Base-by-base conservation (phyloP, 2,329 filamentous ascomycete genomes). In the Scytalidium lignicola region DNA sequence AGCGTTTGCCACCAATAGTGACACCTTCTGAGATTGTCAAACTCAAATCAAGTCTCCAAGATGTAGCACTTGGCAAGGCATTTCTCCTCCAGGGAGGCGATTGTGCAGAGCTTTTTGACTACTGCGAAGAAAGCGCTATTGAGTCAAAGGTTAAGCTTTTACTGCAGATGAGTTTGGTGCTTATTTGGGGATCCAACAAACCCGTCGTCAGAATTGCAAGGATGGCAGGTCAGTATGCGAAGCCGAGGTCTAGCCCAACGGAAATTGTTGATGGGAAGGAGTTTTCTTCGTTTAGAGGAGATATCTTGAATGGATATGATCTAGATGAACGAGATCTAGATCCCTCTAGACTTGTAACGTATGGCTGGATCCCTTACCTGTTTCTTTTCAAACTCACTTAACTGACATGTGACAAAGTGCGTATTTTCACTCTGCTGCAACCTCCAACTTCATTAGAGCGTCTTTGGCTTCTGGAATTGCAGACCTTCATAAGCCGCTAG, bases 141-240 rank as follows among this genome's bases (percentile, higher is more conserved):
- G 90, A 97, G 70, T 86, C 89, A 55, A 99, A 97, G 75, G 90
- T 97, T 69, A 97, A 97, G 72, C 80, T 99, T 21, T 79, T 99
- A 23, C 74, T 99, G 51, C 93, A 99, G 72, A 97, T 99, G 92
- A 95, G 89, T 57, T 73, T 99, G 59, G 89, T 99, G 1, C 76
- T 99, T 52, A 91, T 97, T 66, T 96, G 91, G 86, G 93, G 89
- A 58, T 78, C 77, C 51, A 76, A 79, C 70, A 83, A 83, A 70
- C 88, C 88, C 5, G 90, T 99, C 3, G 90, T 99, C 43, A 83
- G 93, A 58, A 95, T 99, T 62, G 93, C 90, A 15, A 83, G 93
- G 52, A 96, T 97, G 83, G 93, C 93, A 12, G 93, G 93, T 3
- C 93, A 99, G 74, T 99, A 96, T 64, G 93, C 93, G 23, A 99